These are phyloP conservation scores for Trichoderma koningii DNA, from an alignment of 2,329 filamentous ascomycete genomes.

Conservation along the genomic window DNA sequence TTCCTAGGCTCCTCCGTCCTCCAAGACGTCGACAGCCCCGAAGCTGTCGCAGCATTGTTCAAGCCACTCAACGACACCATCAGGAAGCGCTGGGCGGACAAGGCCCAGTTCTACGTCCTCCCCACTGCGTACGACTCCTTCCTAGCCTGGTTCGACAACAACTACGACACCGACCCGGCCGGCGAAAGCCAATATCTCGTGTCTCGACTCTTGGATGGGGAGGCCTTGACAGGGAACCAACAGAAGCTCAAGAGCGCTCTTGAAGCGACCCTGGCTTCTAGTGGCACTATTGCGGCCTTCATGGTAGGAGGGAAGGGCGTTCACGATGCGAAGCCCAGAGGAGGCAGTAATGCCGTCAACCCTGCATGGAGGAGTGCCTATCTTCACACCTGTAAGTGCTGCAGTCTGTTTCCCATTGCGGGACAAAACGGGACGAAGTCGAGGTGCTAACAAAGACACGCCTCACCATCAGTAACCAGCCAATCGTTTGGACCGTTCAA, in stretches of 20 bases:
- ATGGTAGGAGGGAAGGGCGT: slow-evolving; percentile 51
- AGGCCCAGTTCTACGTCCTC: slow-evolving; percentile 30
- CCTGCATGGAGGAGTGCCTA: slow-evolving; percentile 54
- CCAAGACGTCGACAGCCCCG: slow-evolving; percentile 40
- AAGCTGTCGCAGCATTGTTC: slow-evolving; percentile 36
- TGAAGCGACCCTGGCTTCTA: slow-evolving; percentile 38
- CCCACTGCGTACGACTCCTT: slow-evolving; percentile 39
- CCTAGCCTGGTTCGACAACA: slow-evolving; percentile 42
- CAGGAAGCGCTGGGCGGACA: slow-evolving; percentile 41
- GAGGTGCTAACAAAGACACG: not conserved
- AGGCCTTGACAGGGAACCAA: slow-evolving; percentile 41
- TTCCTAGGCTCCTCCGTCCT: slow-evolving; percentile 41
- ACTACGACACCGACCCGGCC: slow-evolving; percentile 42
- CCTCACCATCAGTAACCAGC: slow-evolving; percentile 33
- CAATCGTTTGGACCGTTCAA: slow-evolving; percentile 40
- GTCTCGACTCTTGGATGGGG: slow-evolving; percentile 48
- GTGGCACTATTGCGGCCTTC: slow-evolving; percentile 38
- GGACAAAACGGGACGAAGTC: accelerated
- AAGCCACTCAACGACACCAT: slow-evolving; percentile 44
- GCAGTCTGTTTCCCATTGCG: too few species aligned
- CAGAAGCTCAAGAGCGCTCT: slow-evolving; percentile 43
- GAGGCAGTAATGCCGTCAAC: slow-evolving; percentile 50
- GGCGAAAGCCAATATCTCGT: slow-evolving; percentile 44
- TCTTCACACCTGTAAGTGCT: slow-evolving; percentile 44
- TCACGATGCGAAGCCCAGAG: slow-evolving; percentile 46